Evolutionary conservation across 805 yeast genomes (phyloP).

Genomic region (Saccharomycopsis guyanensis): DNA sequence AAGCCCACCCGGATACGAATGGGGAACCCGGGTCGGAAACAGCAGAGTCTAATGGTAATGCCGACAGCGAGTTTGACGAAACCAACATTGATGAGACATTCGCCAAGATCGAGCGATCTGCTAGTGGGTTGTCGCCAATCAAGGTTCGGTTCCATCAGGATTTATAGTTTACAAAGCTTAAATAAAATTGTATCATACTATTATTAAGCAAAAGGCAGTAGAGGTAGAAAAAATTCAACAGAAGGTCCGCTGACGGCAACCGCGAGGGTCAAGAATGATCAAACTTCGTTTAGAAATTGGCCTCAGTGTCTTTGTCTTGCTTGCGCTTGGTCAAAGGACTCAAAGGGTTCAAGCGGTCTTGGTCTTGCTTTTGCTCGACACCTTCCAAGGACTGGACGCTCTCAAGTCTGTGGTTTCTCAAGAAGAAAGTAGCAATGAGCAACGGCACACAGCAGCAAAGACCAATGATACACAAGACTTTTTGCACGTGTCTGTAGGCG

Average conservation of each 20-base stretch:
- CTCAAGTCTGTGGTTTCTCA: slow-evolving; percentile 45
- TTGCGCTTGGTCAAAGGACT: background rate
- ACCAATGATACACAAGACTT: slow-evolving; percentile 47
- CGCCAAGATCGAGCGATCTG: slow-evolving; percentile 16
- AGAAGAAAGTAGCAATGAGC: slow-evolving; percentile 37
- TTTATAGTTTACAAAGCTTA: slow-evolving; percentile 6
- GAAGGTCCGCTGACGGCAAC: too few relatives aligned
- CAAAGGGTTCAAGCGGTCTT: slow-evolving; percentile 6
- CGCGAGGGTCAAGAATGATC: too few relatives aligned
- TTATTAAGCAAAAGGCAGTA: too few relatives aligned
- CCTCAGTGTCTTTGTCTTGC: background rate
- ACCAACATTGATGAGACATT: slow-evolving; percentile 19
- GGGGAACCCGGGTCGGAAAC: too few relatives aligned
- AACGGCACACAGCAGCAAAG: slow-evolving; percentile 47
- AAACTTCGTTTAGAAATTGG: background rate
- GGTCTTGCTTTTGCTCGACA: slow-evolving; percentile 13
- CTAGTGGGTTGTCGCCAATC: slow-evolving; percentile 16
- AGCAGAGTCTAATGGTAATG: background rate
- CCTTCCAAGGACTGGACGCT: slow-evolving; percentile 15
- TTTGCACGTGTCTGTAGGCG: slow-evolving; percentile 51
- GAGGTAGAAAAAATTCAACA: too few relatives aligned
- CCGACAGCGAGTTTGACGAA: slow-evolving; percentile 17
- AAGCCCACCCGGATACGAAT: background rate
- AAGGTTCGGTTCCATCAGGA: slow-evolving; percentile 9
- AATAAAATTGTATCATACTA: too few relatives aligned